Evolutionary conservation across 345 rosid genomes (phyloP).

Genomic region (Brassica incana): DNA sequence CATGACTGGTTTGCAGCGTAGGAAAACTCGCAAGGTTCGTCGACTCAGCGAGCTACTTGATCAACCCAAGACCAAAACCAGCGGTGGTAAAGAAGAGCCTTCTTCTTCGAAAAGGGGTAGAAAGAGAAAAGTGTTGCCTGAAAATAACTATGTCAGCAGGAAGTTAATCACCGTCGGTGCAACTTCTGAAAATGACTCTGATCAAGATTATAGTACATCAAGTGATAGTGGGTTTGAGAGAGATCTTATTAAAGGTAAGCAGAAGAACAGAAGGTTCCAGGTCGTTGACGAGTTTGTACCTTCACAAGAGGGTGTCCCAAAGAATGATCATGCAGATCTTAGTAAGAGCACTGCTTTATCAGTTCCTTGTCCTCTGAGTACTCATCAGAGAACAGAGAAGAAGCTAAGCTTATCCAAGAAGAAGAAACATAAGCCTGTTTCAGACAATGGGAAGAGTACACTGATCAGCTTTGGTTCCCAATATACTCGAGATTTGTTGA

Average conservation of each 20-base stretch:
- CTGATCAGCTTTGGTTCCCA: slow-evolving; percentile 39
- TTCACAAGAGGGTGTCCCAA: slow-evolving; percentile 6
- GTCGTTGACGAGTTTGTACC: slow-evolving; percentile 44
- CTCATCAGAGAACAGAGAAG: slow-evolving; percentile 42
- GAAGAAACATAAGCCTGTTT: slow-evolving; percentile 50
- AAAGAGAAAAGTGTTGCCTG: slow-evolving; percentile 58
- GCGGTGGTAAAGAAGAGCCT: slow-evolving; percentile 40
- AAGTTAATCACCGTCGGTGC: slow-evolving; percentile 3
- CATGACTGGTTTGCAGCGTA: slow-evolving; percentile 56
- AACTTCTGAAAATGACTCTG: slow-evolving; percentile 37
- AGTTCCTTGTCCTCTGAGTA: slow-evolving; percentile 37
- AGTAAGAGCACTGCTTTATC: slow-evolving; percentile 32
- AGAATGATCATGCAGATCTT: slow-evolving; percentile 8
- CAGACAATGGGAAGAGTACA: slow-evolving; percentile 41
- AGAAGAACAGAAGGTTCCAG: slow-evolving; percentile 49
- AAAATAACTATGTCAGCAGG: slow-evolving; percentile 36
- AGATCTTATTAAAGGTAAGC: slow-evolving; percentile 46
- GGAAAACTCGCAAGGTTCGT: slow-evolving; percentile 67
- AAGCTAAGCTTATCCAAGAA: slow-evolving; percentile 45
- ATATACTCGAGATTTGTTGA: slow-evolving; percentile 38
- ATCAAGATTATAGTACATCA: slow-evolving; percentile 39
- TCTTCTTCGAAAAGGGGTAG: slow-evolving; percentile 39
- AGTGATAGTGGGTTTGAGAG: slow-evolving; percentile 44
- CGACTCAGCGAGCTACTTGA: slow-evolving; percentile 72
- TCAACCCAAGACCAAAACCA: slow-evolving; percentile 40